Evolutionary conservation across 192 early-diverging fungal species (phyloP), one percentile per base, ranked within the genome.

Genomic region (Backusella tuberculispora): DNA sequence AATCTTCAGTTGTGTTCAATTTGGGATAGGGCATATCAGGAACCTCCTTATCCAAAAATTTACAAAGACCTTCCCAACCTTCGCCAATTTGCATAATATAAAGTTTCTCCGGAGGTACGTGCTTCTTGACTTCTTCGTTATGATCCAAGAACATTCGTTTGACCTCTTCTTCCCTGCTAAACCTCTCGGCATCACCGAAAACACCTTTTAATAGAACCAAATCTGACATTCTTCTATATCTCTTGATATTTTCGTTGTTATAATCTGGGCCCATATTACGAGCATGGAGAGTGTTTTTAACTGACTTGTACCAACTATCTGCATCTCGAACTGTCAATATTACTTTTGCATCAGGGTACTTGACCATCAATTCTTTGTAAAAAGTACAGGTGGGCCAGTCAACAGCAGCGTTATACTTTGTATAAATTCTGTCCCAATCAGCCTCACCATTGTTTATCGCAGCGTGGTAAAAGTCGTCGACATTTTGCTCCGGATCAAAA

Each of bases 51-150:
- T 45, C 63, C 6, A 79, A 65, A 46, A 79, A 80, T 24, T 63
- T 17, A 29, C 78, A 80, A 8, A 80, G 66, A 9, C 50, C 56
- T 29, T 75, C 74, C 78, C 78, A 80, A 6, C 74, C 78, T 17
- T 75, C 74, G 29, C 78, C 78, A 10, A 74, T 42, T 24, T 79
- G 15, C 63, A 79, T 48, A 6, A 74, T 29, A 9, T 74, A 60
- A 10, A 79, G 45, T 29, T 21, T 66, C 5, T 79, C 78, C 0
- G 78, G 44, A 65, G 73, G 78, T 1, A 79, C 65, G 12, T 21
- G 24, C 0, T 48, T 14, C n/a, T 74, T 74, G 43, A 79, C 78
- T 44, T 71, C 68, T 29, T 79, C 60, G 34, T 42, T 76, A 53
- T 76, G 74, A 8, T 69, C 38, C 6, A 44, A 37, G 26, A 76